Evolutionary conservation across 208 protist genomes (phyloP), one percentile per base, ranked within the genome.

Genomic region (Endotrypanum monterogeii): DNA sequence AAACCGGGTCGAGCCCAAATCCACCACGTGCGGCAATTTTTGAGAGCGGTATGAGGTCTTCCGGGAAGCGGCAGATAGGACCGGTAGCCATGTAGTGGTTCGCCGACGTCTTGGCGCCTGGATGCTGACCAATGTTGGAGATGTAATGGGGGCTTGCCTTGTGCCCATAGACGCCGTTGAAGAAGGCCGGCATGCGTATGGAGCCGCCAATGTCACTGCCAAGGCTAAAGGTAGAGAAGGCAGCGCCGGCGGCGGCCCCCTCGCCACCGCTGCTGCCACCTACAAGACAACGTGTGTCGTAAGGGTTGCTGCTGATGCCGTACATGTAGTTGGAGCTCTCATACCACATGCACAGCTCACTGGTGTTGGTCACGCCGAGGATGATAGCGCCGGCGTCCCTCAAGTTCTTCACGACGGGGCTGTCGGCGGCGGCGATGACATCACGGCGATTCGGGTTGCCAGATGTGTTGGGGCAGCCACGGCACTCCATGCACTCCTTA

Each of bases 171-270:
- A 98, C 90, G 63, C 94, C 94, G 72, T 95, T 96, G 82, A 96
- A 97, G 79, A 92, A 93, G 68, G 92, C 89, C 9, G 94, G 94
- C 89, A 95, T 93, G 75, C 94, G 91, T 61, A 98, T 96, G 35
- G 92, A 96, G 32, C 94, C 94, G 61, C 92, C 94, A 74, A 96
- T 95, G 76, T 98, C 94, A 71, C 89, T 94, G 61, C 94, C 94
- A 14, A 98, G 74, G 73, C 84, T 89, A 76, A 96, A 94, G 77
- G 88, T 88, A 50, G 89, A 88, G 65, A 95, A 95, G 63, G 69
- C 89, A 0, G 90, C 90, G 8, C 85, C 90, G 30, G 93, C 89
- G 28, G 92, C 92, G 16, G 89, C 85, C 2, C 92, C 90, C 70
- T 93, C 89, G 44, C 94, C 94, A 39, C 94, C 94, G 74, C 89